phyloP scores from a whole-genome alignment of 2,329 filamentous ascomycete species.

The Myotisia sp. region DNA sequence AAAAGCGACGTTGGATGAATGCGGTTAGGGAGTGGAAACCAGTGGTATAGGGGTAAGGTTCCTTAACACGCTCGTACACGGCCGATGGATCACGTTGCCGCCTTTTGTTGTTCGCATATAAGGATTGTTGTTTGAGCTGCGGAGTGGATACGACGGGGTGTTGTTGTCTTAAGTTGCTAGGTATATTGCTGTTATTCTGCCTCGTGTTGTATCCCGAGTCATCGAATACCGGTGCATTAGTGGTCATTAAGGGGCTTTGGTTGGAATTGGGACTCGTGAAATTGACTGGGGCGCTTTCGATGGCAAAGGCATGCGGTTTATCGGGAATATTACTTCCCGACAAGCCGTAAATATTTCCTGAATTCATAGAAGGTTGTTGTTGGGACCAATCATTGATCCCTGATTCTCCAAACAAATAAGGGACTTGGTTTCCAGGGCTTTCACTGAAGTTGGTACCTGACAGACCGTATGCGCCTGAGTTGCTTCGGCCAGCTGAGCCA shows the following conservation, averaged over 20 bases:
- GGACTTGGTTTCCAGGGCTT: slow-evolving; percentile 30
- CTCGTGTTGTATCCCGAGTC: slow-evolving; percentile 21
- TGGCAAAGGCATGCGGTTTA: slow-evolving; percentile 45
- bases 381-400: slow-evolving; percentile 34
- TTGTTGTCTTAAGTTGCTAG: slow-evolving; percentile 20
- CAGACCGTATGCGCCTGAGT: slow-evolving; percentile 28
- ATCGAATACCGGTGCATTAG: slow-evolving; percentile 22
- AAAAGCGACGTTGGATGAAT: slow-evolving; percentile 64
- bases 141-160: slow-evolving; percentile 30
- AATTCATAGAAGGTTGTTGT: slow-evolving; percentile 13
- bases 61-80: slow-evolving; percentile 78
- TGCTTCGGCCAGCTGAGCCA: slow-evolving; percentile 33
- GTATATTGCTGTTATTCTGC: slow-evolving; percentile 15
- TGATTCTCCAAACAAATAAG: slow-evolving; percentile 34
- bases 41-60: slow-evolving; percentile 79
- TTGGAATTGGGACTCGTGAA: slow-evolving; percentile 46
- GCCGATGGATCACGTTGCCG: slow-evolving; percentile 58
- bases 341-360: slow-evolving; percentile 23
- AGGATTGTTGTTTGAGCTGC: slow-evolving; percentile 28
- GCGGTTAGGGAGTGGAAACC: slow-evolving; percentile 81
- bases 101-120: slow-evolving; percentile 32
- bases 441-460: slow-evolving; percentile 29
- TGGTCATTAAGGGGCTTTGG: slow-evolving; percentile 37
- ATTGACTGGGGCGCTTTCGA: slow-evolving; percentile 42
- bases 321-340: slow-evolving; percentile 30